Conservation (phyloP, 345 rosid genomes). For the Euphorbia lathyris region DNA sequence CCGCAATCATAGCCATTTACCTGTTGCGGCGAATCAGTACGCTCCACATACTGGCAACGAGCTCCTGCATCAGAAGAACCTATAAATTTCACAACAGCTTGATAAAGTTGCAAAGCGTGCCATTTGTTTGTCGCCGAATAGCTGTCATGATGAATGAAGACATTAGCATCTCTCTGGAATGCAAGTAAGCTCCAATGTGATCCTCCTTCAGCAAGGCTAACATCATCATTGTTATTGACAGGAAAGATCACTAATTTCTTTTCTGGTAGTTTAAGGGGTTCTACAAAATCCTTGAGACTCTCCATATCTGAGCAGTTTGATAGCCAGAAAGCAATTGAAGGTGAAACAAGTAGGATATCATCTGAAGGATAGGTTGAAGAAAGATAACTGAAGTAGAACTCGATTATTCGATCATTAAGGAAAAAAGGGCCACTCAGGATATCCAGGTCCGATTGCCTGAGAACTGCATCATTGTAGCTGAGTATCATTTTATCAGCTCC, state of each 20-base stretch:
- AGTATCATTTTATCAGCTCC: conserved; percentile 69
- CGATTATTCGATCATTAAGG: conserved; percentile 74
- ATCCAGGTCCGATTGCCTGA: conserved; percentile 68
- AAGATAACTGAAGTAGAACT: conserved; percentile 73
- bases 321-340: conserved; percentile 84
- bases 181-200: conserved; percentile 83
- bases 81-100: conserved; percentile 41
- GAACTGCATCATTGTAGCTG: conserved; percentile 75
- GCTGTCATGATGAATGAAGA: conserved; percentile 83
- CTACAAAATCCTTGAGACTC: conserved; percentile 51
- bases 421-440: conserved; percentile 52
- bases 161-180: conserved; percentile 44
- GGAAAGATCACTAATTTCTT: conserved; percentile 64
- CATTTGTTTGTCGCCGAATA: conserved; percentile 35
- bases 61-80: conserved; percentile 21
- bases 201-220: conserved; percentile 72
- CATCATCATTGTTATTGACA: conserved; percentile 61
- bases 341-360: conserved; percentile 59
- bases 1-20: conserved; percentile 75
- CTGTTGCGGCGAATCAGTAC: conserved; percentile 58
- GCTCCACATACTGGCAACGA: conserved; percentile 39
- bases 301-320: conserved; percentile 54
- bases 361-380: conserved; percentile 44
- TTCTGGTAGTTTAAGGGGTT: conserved; percentile 48
- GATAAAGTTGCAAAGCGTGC: conserved; percentile 41